phyloP scores from a whole-genome alignment of 2,329 filamentous ascomycete genomes.

The Penicillium sp. region DNA sequence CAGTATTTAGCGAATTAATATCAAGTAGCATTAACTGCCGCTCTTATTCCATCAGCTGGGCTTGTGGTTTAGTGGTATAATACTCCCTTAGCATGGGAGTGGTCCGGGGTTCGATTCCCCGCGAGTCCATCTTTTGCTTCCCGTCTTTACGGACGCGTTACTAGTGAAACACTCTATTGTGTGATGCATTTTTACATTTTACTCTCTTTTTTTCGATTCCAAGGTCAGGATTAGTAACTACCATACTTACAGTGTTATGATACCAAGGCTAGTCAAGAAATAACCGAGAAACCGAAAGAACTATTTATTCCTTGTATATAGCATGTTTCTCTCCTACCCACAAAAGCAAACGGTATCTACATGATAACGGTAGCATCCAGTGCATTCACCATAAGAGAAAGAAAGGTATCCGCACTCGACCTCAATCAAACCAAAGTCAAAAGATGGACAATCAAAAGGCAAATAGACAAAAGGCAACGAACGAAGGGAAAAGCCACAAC shows the following conservation, averaged over 20 bases:
- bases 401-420: neutral
- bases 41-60: constrained; percentile 8
- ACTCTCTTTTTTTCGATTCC: too few species aligned
- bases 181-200: too few species aligned
- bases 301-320: neutral
- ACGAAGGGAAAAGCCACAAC: neutral
- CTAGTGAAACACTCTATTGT: too few species aligned
- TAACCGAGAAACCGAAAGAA: neutral
- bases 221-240: too few species aligned
- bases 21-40: too few species aligned
- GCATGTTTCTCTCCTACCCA: neutral
- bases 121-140: constrained; percentile 39
- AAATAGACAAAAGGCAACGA: neutral
- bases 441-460: neutral
- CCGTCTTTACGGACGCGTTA: too few species aligned
- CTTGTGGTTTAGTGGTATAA: constrained; percentile 50
- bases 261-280: neutral
- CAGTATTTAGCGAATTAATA: too few species aligned
- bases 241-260: too few species aligned
- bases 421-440: neutral
- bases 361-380: neutral
- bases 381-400: neutral
- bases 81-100: constrained; percentile 49
- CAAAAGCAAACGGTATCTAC: neutral
- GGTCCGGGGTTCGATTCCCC: constrained; percentile 51